Evolutionary conservation across 108 stramenopile genomes (phyloP).

Genomic region (Chaetoceros muelleri): DNA sequence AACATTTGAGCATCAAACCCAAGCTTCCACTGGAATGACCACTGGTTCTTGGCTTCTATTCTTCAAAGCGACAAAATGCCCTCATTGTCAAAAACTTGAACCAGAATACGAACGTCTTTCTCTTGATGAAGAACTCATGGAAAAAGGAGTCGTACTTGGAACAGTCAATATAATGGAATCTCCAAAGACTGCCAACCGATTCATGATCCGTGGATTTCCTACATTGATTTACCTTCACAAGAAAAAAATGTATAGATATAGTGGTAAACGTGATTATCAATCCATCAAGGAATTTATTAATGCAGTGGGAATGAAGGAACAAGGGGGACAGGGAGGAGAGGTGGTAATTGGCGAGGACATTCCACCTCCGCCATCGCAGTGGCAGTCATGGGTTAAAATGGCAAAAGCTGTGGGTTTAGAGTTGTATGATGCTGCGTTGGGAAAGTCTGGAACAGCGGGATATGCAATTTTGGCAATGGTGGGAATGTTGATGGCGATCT

Average conservation of each 20-base stretch:
- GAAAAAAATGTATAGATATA: conserved; percentile 35
- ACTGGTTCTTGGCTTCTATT: background rate
- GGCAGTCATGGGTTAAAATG: background rate
- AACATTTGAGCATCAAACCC: conserved; percentile 37
- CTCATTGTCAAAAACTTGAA: conserved; percentile 6
- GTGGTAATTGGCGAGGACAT: background rate
- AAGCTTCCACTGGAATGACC: conserved; percentile 24
- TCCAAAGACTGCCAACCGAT: conserved; percentile 26
- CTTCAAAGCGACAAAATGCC: conserved; percentile 5
- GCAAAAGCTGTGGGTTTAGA: background rate
- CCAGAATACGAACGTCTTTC: conserved; percentile 7
- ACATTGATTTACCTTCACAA: conserved; percentile 45
- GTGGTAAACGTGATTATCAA: background rate
- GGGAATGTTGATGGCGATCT: background rate
- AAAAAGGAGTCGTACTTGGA: conserved; percentile 34
- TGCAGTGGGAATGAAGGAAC: too few relatives aligned
- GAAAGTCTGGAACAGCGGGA: background rate
- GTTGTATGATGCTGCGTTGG: background rate
- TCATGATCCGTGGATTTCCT: conserved; percentile 31
- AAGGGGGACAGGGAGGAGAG: background rate
- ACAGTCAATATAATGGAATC: conserved; percentile 39
- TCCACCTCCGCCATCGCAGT: background rate
- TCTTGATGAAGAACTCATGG: conserved; percentile 8
- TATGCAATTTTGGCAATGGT: background rate
- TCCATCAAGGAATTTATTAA: background rate